These are phyloP conservation scores for Mycena latifolia DNA, from an alignment of 768 basidiomycete species.

Conservation along the genomic window DNA sequence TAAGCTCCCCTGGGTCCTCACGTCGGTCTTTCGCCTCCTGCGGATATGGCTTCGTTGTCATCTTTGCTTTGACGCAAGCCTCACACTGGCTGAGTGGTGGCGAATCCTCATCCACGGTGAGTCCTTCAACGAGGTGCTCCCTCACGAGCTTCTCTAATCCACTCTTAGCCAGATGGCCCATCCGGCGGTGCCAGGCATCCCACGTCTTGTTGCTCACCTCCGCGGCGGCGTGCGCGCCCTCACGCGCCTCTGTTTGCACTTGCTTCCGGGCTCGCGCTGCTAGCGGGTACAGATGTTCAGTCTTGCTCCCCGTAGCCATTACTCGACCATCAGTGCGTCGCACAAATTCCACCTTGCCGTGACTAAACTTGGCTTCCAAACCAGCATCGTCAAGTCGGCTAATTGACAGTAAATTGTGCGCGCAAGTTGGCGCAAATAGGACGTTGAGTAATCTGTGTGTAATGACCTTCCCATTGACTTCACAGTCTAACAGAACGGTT, in stretches of 20 bases:
- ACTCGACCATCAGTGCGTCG: conserved; percentile 6
- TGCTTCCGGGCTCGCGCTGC: conserved; percentile 17
- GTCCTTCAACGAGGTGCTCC: neutral
- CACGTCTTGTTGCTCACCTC: conserved; percentile 26
- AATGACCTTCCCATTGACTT: conserved; percentile 13
- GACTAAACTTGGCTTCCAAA: conserved; percentile 15
- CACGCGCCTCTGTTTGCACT: conserved; percentile 7
- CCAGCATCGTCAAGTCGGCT: conserved; percentile 30
- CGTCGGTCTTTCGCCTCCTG: conserved; percentile 23
- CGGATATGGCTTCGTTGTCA: conserved; percentile 26
- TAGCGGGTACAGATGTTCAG: conserved; percentile 20
- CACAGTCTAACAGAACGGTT: conserved; percentile 26
- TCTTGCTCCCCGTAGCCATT: conserved; percentile 13
- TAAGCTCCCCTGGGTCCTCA: conserved; percentile 26
- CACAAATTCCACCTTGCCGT: conserved; percentile 15
- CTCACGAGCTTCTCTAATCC: neutral
- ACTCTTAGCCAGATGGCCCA: conserved; percentile 22
- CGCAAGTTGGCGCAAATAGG: conserved; percentile 13
- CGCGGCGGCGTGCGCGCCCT: conserved; percentile 13
- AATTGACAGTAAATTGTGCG: conserved; percentile 16
- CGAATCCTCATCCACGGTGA: neutral
- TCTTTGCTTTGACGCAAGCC: conserved; percentile 28
- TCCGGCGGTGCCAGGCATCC: conserved; percentile 27
- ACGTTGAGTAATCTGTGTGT: conserved; percentile 21
- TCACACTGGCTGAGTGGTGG: conserved; percentile 26